These are phyloP conservation scores for Raphanus raphanistrum DNA, from an alignment of 345 rosid genomes.

Conservation along the genomic window DNA sequence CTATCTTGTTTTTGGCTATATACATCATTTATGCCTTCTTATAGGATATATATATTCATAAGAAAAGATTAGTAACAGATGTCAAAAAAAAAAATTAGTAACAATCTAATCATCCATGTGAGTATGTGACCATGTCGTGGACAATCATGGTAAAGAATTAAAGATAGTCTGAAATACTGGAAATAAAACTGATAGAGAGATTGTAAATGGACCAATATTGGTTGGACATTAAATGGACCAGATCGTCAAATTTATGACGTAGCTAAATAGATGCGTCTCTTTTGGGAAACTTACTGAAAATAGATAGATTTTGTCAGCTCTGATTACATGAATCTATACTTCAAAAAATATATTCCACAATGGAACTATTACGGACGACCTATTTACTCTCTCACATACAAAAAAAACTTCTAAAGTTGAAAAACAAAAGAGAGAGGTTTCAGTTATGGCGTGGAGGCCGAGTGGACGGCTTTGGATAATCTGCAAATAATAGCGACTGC, in stretches of 20 bases:
- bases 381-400: conserved; percentile 28
- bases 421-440: conserved; percentile 25
- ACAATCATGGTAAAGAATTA: neutral
- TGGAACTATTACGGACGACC: conserved; percentile 2
- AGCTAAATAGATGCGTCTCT: neutral
- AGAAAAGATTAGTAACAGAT: too few relatives aligned
- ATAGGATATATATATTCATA: neutral
- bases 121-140: neutral
- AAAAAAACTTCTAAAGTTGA: neutral
- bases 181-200: neutral
- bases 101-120: neutral
- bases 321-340: conserved; percentile 22
- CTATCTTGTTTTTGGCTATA: neutral
- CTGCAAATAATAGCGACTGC: conserved; percentile 27
- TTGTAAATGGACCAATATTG: neutral
- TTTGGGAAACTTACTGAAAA: conserved; percentile 12
- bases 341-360: neutral
- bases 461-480: conserved; percentile 43
- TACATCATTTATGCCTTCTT: neutral
- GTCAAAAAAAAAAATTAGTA: neutral
- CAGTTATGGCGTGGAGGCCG: conserved; percentile 44
- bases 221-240: neutral
- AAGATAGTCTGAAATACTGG: neutral
- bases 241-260: neutral
- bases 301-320: conserved; percentile 7